Percentiles rank a stretch among this genome's conserved stretches.
Evolutionary conservation across 2,329 filamentous ascomycete genomes (phyloP).

Genomic region (Pyricularia grisea): DNA sequence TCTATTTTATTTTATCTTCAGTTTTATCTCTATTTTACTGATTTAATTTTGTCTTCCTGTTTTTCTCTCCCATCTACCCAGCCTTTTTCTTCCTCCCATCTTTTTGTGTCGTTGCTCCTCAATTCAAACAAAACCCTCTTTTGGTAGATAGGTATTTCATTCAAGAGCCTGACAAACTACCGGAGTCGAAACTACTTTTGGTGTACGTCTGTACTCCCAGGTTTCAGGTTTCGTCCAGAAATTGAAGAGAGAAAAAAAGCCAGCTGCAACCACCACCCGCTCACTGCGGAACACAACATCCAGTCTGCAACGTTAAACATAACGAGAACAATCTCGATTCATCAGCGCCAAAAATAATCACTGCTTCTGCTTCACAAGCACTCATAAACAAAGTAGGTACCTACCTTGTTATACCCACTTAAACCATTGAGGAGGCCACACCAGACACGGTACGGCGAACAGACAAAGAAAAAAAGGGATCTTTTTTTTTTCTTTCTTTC

Average conservation of each 20-base stretch:
- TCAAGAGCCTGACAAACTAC: background rate
- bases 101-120: background rate
- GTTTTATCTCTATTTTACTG: background rate
- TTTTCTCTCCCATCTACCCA: background rate
- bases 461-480: too few species aligned
- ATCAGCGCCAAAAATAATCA: background rate
- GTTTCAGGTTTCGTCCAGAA: background rate
- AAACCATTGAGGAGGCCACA: background rate
- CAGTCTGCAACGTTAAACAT: background rate
- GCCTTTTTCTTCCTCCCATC: background rate
- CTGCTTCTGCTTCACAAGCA: background rate
- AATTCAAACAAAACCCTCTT: background rate
- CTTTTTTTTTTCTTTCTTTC: too few species aligned
- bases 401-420: background rate
- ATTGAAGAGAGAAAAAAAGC: background rate
- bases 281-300: background rate
- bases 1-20: background rate
- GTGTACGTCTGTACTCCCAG: background rate
- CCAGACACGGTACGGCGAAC: background rate
- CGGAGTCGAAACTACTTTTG: background rate
- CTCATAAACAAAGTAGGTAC: background rate
- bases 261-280: background rate
- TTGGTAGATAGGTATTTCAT: background rate
- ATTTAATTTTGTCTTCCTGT: background rate
- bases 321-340: background rate